These are phyloP conservation scores for Aspergillus leporis DNA, from an alignment of 495 filamentous ascomycete species.

Conservation along the genomic window DNA sequence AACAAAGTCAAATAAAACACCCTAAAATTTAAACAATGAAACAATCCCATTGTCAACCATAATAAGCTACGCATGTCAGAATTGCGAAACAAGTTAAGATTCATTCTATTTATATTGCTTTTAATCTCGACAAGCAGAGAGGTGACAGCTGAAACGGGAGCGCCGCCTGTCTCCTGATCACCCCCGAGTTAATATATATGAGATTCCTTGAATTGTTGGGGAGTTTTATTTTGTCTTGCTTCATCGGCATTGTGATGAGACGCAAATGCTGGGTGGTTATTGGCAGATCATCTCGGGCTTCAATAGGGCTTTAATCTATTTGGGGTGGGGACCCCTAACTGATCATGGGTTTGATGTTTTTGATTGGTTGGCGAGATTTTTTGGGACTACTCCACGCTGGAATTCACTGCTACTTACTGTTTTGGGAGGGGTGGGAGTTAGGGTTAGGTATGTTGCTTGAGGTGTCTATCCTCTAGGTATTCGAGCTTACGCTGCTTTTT, in stretches of 20 bases:
- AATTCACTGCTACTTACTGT: too few species aligned
- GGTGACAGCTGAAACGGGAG: constrained; percentile 11
- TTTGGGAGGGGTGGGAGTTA: too few species aligned
- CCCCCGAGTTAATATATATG: constrained; percentile 3
- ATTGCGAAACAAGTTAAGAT: not conserved
- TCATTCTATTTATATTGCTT: constrained; percentile 1
- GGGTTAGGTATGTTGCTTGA: too few species aligned
- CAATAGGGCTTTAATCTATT: constrained; percentile 2
- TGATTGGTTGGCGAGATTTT: not conserved
- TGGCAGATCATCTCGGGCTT: constrained; percentile 1
- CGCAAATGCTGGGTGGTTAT: not conserved
- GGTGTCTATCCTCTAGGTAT: too few species aligned
- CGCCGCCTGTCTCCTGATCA: constrained; percentile 8
- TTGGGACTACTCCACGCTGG: too few species aligned
- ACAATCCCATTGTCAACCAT: too few species aligned
- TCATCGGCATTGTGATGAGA: too few species aligned
- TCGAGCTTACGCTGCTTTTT: too few species aligned
- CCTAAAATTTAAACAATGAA: too few species aligned
- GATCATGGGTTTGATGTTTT: too few species aligned
- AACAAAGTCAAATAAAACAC: not conserved
- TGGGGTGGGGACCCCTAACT: not conserved
- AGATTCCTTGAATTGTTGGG: too few species aligned
- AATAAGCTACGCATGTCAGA: too few species aligned
- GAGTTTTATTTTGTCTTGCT: not conserved
- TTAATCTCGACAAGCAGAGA: not conserved